Conservation (phyloP, 2,329 filamentous ascomycete species). For the Penicillium glabrum region DNA sequence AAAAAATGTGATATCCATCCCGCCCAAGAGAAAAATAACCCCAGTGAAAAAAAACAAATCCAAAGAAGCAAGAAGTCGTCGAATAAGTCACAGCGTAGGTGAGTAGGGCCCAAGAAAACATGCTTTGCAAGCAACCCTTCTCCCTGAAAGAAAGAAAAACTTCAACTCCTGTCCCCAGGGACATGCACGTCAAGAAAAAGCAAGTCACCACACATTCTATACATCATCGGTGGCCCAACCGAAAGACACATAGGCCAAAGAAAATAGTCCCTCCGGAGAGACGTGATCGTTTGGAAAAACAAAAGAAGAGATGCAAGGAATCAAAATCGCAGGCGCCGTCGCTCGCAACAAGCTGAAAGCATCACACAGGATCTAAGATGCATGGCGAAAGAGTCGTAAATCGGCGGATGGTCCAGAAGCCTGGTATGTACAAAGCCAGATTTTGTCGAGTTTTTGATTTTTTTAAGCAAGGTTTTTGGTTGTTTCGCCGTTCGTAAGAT, state of each 20-base stretch:
- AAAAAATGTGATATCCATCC: conserved; percentile 36
- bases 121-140: conserved; percentile 16
- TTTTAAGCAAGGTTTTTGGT: conserved; percentile 16
- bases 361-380: conserved; percentile 35
- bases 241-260: conserved; percentile 27
- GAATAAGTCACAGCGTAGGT: conserved; percentile 28
- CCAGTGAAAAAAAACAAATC: conserved; percentile 25
- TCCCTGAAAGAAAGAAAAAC: conserved; percentile 26
- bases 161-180: conserved; percentile 37
- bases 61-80: conserved; percentile 27
- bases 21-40: conserved; percentile 29
- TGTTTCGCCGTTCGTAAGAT: conserved; percentile 25
- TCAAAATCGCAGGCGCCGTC: conserved; percentile 43
- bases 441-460: conserved; percentile 24
- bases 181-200: conserved; percentile 33
- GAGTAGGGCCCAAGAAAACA: conserved; percentile 27
- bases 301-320: conserved; percentile 32
- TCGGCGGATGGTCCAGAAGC: conserved; percentile 18
- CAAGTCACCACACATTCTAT: conserved; percentile 41
- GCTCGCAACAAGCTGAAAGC: conserved; percentile 41
- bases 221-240: conserved; percentile 37
- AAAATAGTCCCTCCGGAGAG: conserved; percentile 37
- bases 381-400: conserved; percentile 37
- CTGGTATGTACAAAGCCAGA: conserved; percentile 37
- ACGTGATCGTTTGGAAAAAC: conserved; percentile 32